Base-by-base conservation (phyloP, 805 yeast genomes). In the Yamadazyma laniorum region DNA sequence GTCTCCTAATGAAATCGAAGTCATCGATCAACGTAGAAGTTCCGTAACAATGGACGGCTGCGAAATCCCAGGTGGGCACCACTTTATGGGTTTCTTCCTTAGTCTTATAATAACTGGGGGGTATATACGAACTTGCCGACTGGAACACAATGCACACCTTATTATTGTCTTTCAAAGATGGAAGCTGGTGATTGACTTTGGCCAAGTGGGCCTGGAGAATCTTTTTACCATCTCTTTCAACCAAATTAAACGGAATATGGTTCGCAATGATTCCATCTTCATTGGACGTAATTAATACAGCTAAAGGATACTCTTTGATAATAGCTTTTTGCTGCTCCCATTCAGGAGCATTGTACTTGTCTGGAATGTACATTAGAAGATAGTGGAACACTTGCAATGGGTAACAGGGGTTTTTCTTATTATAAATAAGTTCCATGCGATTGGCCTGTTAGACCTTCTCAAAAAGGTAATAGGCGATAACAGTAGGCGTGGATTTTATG, bases 1-100 rank as follows among this genome's bases (percentile, higher is more conserved):
- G 79, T 0, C 55, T 41, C 28, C 70, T 47, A 7, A 79, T 65
- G 61, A 72, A 76, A 13, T 63, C 72, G 17, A 55, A 51, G 35
- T 71, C 73, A 35, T 73, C 77, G 15, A 66, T 54, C 12, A 75
- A 52, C 18, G 43, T 61, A 7, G 81, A 69, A 19, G 55, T 68
- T 3, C 86, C 86, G 40, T 72, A 62, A 29, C 73, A 62, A 50
- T 81, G 85, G 22, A 74, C 79, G 3, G 75, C 58, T 2, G 75
- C 77, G 56, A 72, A 80, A 53, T 77, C 80, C 85, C 85, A 81
- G 1, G 86, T 80, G 13, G 86, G 85, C n/a, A 80, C 86, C 29
- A 67, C 69, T 51, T 78, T 80, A 44, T 77, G 81, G 22, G 81
- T 75, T 33, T 65, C 66, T 32, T 67, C 58, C 58, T 80, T 80